Conservation (phyloP, 2,329 filamentous ascomycete genomes). For the Pseudophaeomoniella oleicola region DNA sequence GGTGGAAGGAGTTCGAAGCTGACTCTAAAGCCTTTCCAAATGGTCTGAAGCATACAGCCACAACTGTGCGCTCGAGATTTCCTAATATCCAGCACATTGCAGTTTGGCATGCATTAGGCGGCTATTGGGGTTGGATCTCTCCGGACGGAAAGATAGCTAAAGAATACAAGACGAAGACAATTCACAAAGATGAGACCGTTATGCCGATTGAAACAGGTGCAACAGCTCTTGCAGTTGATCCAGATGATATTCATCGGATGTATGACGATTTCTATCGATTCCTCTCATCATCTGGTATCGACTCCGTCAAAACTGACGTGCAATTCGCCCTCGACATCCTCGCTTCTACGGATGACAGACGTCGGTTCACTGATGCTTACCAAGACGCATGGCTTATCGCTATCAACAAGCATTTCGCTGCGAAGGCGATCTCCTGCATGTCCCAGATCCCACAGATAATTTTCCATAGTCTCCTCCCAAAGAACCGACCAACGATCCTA, state of each 20-base stretch:
- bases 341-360: constrained; percentile 52
- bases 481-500: constrained; percentile 57
- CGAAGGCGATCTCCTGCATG: constrained; percentile 83
- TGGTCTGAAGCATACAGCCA: constrained; percentile 59
- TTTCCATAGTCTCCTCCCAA: constrained; percentile 69
- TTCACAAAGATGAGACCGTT: constrained; percentile 40
- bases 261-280: constrained; percentile 90
- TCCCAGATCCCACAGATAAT: constrained; percentile 75
- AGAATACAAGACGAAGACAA: constrained; percentile 58
- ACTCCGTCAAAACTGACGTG: constrained; percentile 83
- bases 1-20: constrained; percentile 76
- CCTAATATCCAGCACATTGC: constrained; percentile 68
- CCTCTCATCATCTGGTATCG: constrained; percentile 56
- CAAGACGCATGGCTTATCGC: constrained; percentile 76
- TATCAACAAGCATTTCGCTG: constrained; percentile 62
- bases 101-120: constrained; percentile 81
- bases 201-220: constrained; percentile 35
- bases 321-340: constrained; percentile 81
- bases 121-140: constrained; percentile 86
- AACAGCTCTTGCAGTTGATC: constrained; percentile 57
- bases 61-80: constrained; percentile 53
- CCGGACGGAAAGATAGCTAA: constrained; percentile 58
- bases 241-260: constrained; percentile 58
- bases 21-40: constrained; percentile 63
- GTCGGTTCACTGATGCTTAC: constrained; percentile 57